Conservation (phyloP, 2,329 filamentous ascomycete species). For the Trichoderma hamatum region DNA sequence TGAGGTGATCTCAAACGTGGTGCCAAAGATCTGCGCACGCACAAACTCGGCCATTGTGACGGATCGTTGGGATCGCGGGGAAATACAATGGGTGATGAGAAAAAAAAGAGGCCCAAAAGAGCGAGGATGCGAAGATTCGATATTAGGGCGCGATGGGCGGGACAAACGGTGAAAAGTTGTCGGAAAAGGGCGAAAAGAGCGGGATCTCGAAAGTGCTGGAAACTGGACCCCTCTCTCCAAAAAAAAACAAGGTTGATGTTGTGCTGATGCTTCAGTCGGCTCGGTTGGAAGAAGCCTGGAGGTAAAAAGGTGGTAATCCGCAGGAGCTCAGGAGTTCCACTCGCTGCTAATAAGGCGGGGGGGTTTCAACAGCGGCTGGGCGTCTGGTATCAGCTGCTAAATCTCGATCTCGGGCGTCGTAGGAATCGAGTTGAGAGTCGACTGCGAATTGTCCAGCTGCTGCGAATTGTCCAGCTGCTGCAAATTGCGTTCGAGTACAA, state of each 20-base stretch:
- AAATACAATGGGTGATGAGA: background rate
- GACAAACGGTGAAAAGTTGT: background rate
- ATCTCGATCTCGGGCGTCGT: slow-evolving; percentile 19
- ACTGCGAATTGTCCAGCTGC: background rate
- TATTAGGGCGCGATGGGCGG: background rate
- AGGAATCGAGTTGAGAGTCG: background rate
- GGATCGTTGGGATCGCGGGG: slow-evolving; percentile 17
- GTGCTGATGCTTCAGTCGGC: slow-evolving; percentile 20
- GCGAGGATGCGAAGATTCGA: background rate
- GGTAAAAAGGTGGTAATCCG: slow-evolving; percentile 7
- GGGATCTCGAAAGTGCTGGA: background rate
- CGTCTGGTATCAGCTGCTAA: slow-evolving; percentile 9
- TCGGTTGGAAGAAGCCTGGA: slow-evolving; percentile 11
- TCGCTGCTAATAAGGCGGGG: slow-evolving; percentile 22
- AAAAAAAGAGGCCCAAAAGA: background rate
- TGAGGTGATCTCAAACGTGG: slow-evolving; percentile 99
- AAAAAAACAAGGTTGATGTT: slow-evolving; percentile 10
- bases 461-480: background rate
- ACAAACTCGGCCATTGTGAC: slow-evolving; percentile 96
- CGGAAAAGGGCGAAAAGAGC: background rate
- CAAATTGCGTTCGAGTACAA: background rate
- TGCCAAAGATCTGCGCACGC: slow-evolving; percentile 98
- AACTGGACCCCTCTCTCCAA: background rate
- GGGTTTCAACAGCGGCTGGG: slow-evolving; percentile 15
- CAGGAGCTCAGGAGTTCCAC: slow-evolving; percentile 16